Base-by-base conservation (phyloP, 768 basidiomycete species). In the Boletus rufocinnamomeus region DNA sequence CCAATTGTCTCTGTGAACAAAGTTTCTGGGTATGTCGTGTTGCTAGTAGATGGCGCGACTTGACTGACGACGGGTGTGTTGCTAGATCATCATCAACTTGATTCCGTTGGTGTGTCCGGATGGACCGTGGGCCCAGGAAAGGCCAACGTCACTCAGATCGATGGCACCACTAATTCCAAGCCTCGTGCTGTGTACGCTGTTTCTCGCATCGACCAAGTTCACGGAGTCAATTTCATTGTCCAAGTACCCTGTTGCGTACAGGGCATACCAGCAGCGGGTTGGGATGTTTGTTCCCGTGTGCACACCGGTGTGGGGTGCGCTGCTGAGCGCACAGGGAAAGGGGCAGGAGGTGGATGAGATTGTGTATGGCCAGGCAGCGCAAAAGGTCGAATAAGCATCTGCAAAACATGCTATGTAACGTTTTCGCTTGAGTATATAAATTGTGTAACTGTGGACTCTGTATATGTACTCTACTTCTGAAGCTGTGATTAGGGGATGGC, bases 1-100 rank as follows among this genome's bases (percentile, higher is more conserved):
- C 96, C 37, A 98, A 98, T 72, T 95, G 93, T 70, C 75, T 87
- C 1, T 94, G 91, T 71, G 96, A 98, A 71, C 94, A 95, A 72
- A 72, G 76, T 17, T 93, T 95, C 74, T 95, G 89, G 89, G 88
- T 90, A 62, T 43, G 84, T 76, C 17, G 1, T 23, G 1, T 37
- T 21, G 27, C 8, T 1, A 11, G 21, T 25, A 4, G 14, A 50
- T 27, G 21, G 9, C 9, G 19, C 8, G 25, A 25, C 30, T 46
- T 49, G n/a, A 56, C 56, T 63, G 23, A 66, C 23, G 0, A 55
- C 32, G 47, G 8, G 28, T 28, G 32, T 35, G 50, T 23, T 17
- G 30, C 47, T 64, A 91, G 89, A 79, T 84, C 75, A 81, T 90
- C 54, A 82, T 89, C 60, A 88, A 82, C 35, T 68, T 89, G 37